phyloP scores from a whole-genome alignment of 2,329 filamentous ascomycete species.

The Penicillium sp. region DNA sequence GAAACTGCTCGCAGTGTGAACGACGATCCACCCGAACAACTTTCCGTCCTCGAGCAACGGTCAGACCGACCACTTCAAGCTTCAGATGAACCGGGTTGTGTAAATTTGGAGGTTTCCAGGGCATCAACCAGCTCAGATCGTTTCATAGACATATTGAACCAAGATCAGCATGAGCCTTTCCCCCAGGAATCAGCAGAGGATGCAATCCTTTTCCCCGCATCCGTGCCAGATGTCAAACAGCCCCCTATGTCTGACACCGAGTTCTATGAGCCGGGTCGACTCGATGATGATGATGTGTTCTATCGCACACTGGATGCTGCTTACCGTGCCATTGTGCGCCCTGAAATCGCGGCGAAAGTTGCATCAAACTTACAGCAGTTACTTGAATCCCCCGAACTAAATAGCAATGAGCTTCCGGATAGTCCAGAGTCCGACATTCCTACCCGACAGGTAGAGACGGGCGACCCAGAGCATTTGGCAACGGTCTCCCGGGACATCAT shows the following conservation, averaged over 20 bases:
- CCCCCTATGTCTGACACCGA: not conserved
- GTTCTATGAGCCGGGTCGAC: not conserved
- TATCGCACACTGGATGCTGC: slow-evolving; percentile 9
- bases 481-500: not conserved
- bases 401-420: not conserved
- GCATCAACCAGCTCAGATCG: not conserved
- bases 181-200: not conserved
- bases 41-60: not conserved
- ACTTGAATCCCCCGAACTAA: not conserved
- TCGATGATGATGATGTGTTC: slow-evolving; percentile 8
- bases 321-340: slow-evolving; percentile 1
- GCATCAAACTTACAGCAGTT: not conserved
- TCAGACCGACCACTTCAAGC: not conserved
- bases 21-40: not conserved
- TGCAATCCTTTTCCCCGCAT: not conserved
- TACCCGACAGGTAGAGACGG: not conserved
- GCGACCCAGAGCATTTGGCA: not conserved
- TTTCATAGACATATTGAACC: not conserved
- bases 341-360: not conserved
- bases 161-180: not conserved
- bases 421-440: not conserved
- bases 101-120: not conserved
- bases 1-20: not conserved
- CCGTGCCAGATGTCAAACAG: not conserved
- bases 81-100: not conserved